These are phyloP conservation scores for Poronia punctata DNA, from an alignment of 495 filamentous ascomycete genomes.

Conservation along the genomic window DNA sequence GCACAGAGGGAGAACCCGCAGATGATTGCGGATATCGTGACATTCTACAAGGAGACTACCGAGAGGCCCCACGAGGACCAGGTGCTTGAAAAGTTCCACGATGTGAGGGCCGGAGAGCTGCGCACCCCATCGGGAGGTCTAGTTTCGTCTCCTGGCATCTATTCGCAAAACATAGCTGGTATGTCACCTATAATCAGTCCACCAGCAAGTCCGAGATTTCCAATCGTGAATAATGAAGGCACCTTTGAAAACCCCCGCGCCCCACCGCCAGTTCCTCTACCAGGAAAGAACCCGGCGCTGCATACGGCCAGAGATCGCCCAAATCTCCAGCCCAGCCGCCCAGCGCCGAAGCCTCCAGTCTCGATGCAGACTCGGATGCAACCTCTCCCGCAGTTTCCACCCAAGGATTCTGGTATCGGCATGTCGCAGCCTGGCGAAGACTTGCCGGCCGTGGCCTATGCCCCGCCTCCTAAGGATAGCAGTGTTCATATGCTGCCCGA, in stretches of 20 bases:
- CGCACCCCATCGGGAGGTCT: conserved; percentile 39
- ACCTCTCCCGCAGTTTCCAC: conserved; percentile 40
- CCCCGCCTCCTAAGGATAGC: conserved; percentile 37
- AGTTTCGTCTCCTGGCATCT: conserved; percentile 37
- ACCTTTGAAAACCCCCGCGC: conserved; percentile 97
- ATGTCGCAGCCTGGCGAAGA: conserved; percentile 50
- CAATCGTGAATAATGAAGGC: conserved; percentile 72
- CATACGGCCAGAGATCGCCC: conserved; percentile 41
- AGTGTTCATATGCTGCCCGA: conserved; percentile 45
- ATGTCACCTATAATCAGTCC: conserved; percentile 67
- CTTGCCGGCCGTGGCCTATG: conserved; percentile 34
- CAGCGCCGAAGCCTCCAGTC: conserved; percentile 60
- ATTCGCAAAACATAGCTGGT: conserved; percentile 43
- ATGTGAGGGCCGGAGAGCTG: conserved; percentile 59
- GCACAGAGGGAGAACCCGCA: conserved; percentile 94
- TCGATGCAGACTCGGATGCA: conserved; percentile 37
- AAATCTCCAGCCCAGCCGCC: conserved; percentile 55
- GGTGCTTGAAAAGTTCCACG: conserved; percentile 91
- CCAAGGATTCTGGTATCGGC: conserved; percentile 49
- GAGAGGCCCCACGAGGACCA: conserved; percentile 75
- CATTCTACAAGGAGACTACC: conserved; percentile 90
- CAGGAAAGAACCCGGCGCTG: conserved; percentile 37
- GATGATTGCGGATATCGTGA: conserved; percentile 88
- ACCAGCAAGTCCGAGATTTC: conserved; percentile 86
- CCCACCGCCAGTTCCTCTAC: conserved; percentile 76